Percentiles rank a stretch among this genome's conserved stretches.
Conservation (phyloP, 2,329 filamentous ascomycete genomes). For the Gyromitra esculenta region DNA sequence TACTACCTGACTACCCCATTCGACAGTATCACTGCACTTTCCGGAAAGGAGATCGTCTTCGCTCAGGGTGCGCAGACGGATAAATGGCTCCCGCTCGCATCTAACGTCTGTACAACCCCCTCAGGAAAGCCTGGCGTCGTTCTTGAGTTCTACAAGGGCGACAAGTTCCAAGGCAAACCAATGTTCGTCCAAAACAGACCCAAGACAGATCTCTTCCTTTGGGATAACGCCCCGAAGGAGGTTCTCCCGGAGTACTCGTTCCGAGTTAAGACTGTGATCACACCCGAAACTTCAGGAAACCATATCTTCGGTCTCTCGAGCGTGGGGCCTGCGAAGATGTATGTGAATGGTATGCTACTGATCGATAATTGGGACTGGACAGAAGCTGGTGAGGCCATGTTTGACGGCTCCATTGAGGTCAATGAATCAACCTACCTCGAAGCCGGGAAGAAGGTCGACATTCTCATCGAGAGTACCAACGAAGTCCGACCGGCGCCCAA, state of each 20-base stretch:
- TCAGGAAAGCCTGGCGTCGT: slow-evolving; percentile 70
- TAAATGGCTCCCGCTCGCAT: slow-evolving; percentile 73
- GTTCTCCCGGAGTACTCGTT: slow-evolving; percentile 73
- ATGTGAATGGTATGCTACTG: slow-evolving; percentile 69
- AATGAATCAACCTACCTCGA: slow-evolving; percentile 70
- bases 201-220: slow-evolving; percentile 75
- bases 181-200: slow-evolving; percentile 68
- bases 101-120: slow-evolving; percentile 68
- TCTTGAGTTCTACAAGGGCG: slow-evolving; percentile 73
- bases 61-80: slow-evolving; percentile 71
- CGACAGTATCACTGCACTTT: slow-evolving; percentile 69
- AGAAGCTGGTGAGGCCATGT: slow-evolving; percentile 76
- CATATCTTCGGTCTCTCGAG: slow-evolving; percentile 75
- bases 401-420: slow-evolving; percentile 73
- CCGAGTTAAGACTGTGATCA: slow-evolving; percentile 70
- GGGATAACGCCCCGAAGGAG: slow-evolving; percentile 73
- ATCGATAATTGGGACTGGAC: slow-evolving; percentile 76
- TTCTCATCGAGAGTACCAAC: slow-evolving; percentile 73
- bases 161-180: slow-evolving; percentile 70
- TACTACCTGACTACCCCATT: slow-evolving; percentile 74
- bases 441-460: slow-evolving; percentile 69
- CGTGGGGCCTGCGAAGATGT: slow-evolving; percentile 72
- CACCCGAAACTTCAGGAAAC: slow-evolving; percentile 68
- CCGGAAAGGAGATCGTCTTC: slow-evolving; percentile 69
- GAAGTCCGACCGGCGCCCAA: slow-evolving; percentile 71